Evolutionary conservation across 1,139 yeast species (phyloP), one percentile per base, ranked within the genome.

Genomic region (Scheffersomyces cryptocercus): DNA sequence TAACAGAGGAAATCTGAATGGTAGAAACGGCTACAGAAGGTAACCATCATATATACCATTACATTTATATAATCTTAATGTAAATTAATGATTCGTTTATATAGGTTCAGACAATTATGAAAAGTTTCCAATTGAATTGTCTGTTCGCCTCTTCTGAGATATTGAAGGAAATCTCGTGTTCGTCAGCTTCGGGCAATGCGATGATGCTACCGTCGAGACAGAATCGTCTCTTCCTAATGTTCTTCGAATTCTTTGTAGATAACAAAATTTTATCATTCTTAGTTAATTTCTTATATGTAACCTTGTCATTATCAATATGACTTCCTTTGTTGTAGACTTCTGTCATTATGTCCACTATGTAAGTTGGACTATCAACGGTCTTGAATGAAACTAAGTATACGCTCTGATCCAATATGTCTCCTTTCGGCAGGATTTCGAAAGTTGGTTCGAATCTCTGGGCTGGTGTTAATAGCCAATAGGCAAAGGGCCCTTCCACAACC

Each of bases 361-460:
- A 65, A 1, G 47, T 39, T 12, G 44, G 37, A 13, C 55, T 56
- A 5, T 51, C 53, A 14, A 75, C 59, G 20, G 79, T 65, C 0
- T 70, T 73, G 49, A 88, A 79, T 3, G 79, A 73, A 1, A 90
- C 65, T 37, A 84, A 49, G 56, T 82, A 82, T 7, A 88, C 64
- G 34, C 70, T 66, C 12, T 71, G 60, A n/a, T 76, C 67, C 2
- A 75, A 64, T 2, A 85, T 72, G 35, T 73, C 58, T 0, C 95
- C 86, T 1, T 61, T 46, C 0, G 97, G 97, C 41, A 95, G 88
- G 13, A 91, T 87, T 35, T 66, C 68, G 59, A 88, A 90, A 0
- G 74, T 74, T 3, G 81, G 77, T 60, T 90, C 97, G 43, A 89
- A 78, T 41, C 73, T 70, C 20, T 81, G 72, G 2, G 87, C 75